Evolutionary conservation across 139 green algal species (phyloP), one percentile per base, ranked within the genome.

Genomic region (Picochlorum sp.): DNA sequence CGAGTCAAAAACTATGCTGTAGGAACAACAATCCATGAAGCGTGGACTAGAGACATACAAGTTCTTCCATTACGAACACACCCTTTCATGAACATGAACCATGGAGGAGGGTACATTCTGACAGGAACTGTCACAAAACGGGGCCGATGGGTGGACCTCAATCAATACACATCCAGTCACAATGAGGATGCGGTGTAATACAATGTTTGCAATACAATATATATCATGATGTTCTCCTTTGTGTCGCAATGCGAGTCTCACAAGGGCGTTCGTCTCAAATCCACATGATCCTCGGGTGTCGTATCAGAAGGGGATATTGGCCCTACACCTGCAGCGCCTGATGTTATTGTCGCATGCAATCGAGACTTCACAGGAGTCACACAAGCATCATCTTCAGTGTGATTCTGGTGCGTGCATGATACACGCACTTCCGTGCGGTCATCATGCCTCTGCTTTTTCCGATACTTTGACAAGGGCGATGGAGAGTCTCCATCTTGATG

Each of bases 61-160:
- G 88, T 95, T 37, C 71, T 95, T 62, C 88, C 88, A 4, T 49
- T 65, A 4, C 71, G 88, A 21, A 96, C 85, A 2, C 88, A 95
- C 66, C 88, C 88, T 2, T 64, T 69, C 13, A 95, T 96, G 88
- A 76, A 67, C 10, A 90, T 76, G 26, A 80, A 79, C 6, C 84
- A 81, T 18, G 86, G 86, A 9, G 88, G 88, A 23, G 88, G 87
- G 20, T 95, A 83, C 74, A 65, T 96, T 1, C 70, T 96, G 59
- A 85, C 80, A 0, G 88, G 82, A 14, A 85, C 61, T 7, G 63
- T 61, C 44, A 64, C 74, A n/a, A 59, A 38, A 32, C 20, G n/a
- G 15, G 47, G 18, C 47, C 11, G 47, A 26, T 26, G 16, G 47
- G 47, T 54, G 9, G 47, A 54, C 47, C 47, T 54, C n/a, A 54